phyloP scores from a whole-genome alignment of 371 early-diverging fungal genomes.

The Syncephalastrum racemosum region DNA sequence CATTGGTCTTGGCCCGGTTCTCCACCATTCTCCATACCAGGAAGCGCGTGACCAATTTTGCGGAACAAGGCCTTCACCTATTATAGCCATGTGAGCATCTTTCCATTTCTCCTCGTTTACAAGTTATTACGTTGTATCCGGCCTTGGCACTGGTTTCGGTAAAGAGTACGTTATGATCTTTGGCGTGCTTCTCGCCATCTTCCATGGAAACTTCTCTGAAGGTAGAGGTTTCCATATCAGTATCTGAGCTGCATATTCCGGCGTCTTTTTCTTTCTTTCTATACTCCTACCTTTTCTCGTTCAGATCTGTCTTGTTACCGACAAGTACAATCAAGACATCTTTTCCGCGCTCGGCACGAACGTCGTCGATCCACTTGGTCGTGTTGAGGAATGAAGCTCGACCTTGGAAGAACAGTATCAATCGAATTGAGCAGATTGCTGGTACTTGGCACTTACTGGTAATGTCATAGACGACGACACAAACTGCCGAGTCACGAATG shows the following conservation, averaged over 20 bases:
- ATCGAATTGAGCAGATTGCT: neutral
- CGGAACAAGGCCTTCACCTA: slow-evolving; percentile 84
- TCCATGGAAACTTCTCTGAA: slow-evolving; percentile 82
- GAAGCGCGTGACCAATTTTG: slow-evolving; percentile 89
- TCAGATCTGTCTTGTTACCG: slow-evolving; percentile 97
- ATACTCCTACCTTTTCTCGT: slow-evolving; percentile 69
- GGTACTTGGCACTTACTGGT: slow-evolving; percentile 60
- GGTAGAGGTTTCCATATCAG: neutral
- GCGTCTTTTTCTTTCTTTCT: neutral
- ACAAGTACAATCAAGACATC: slow-evolving; percentile 95
- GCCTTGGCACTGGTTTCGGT: slow-evolving; percentile 95
- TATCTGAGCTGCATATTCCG: neutral
- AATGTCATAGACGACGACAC: slow-evolving; percentile 97
- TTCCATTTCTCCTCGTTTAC: neutral
- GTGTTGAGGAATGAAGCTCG: slow-evolving; percentile 89
- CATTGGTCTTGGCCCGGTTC: slow-evolving; percentile 26
- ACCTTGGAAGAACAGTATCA: slow-evolving; percentile 39
- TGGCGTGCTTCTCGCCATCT: slow-evolving; percentile 90
- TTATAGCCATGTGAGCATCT: neutral
- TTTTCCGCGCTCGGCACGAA: slow-evolving; percentile 92
- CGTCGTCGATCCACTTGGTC: slow-evolving; percentile 96
- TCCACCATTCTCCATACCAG: slow-evolving; percentile 73
- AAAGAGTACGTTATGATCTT: slow-evolving; percentile 89
- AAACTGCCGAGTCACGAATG: slow-evolving; percentile 98
- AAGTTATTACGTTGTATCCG: slow-evolving; percentile 74